phyloP scores from a whole-genome alignment of 108 stramenopile species.

The Pseudonitzschia multiseries region DNA sequence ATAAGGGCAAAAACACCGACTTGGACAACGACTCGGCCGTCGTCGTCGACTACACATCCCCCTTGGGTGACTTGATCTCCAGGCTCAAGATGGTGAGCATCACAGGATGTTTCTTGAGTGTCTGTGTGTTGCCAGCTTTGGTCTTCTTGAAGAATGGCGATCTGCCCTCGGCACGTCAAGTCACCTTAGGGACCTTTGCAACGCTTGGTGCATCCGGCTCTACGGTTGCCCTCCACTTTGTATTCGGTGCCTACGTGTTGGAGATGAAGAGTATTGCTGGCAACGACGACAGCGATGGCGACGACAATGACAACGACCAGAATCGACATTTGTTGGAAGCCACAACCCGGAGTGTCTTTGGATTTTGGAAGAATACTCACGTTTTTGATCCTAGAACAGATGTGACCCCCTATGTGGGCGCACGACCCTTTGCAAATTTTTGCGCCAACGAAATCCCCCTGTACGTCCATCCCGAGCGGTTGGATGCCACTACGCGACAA shows the following conservation, averaged over 20 bases:
- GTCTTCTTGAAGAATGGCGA: conserved; percentile 48
- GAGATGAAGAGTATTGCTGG: conserved; percentile 10
- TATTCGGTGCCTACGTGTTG: conserved; percentile 78
- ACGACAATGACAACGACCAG: not conserved
- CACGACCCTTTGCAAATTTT: conserved; percentile 87
- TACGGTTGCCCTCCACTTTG: conserved; percentile 76
- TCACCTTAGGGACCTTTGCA: conserved; percentile 62
- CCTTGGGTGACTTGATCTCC: conserved; percentile 66
- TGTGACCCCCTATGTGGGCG: conserved; percentile 49
- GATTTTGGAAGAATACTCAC: conserved; percentile 47
- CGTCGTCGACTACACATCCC: conserved; percentile 60
- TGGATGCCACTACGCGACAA: conserved; percentile 52
- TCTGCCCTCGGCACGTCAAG: conserved; percentile 60
- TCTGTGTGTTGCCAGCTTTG: conserved; percentile 68
- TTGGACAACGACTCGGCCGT: not conserved
- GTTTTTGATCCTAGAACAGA: conserved; percentile 69
- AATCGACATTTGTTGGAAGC: conserved; percentile 30
- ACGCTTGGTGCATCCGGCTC: conserved; percentile 70
- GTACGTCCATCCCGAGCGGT: conserved; percentile 78
- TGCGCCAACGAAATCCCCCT: conserved; percentile 50
- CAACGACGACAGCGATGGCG: not conserved
- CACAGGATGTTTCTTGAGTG: conserved; percentile 60
- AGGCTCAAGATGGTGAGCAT: conserved; percentile 77
- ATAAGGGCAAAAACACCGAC: not conserved
- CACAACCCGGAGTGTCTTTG: conserved; percentile 65